Conservation (phyloP, 768 basidiomycete genomes). For the Tylopilus felleus region DNA sequence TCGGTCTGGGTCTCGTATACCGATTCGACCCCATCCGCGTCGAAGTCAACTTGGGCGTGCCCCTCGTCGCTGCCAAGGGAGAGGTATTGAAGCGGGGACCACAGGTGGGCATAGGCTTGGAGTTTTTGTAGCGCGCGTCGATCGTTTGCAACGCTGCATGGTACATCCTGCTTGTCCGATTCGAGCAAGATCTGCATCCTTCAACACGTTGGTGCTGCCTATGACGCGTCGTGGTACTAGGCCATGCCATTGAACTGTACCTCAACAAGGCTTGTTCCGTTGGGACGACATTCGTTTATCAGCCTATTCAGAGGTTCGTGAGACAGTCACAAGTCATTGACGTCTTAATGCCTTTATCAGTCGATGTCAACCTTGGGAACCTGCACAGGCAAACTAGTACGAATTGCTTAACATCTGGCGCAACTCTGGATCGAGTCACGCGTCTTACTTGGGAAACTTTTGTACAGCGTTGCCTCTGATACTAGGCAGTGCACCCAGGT, state of each 20-base stretch:
- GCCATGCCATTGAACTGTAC: not conserved
- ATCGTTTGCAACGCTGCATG: slow-evolving; percentile 9
- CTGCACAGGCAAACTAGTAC: not conserved
- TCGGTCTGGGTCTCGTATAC: slow-evolving; percentile 81
- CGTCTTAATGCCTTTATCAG: not conserved
- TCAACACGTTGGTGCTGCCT: no score
- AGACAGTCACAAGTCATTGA: not conserved
- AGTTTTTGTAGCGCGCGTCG: slow-evolving; percentile 52
- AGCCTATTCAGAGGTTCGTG: not conserved
- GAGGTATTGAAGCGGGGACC: slow-evolving; percentile 69
- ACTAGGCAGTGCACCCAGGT: not conserved
- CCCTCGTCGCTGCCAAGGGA: slow-evolving; percentile 63
- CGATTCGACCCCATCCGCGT: slow-evolving; percentile 79
- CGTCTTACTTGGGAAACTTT: not conserved
- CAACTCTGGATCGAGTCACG: not conserved
- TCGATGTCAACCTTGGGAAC: not conserved
- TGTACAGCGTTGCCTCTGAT: not conserved
- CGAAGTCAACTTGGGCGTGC: slow-evolving; percentile 86
- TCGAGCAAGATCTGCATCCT: no score
- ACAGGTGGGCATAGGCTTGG: slow-evolving; percentile 78
- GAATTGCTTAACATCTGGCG: not conserved
- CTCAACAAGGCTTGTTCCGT: not conserved
- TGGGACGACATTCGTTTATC: not conserved
- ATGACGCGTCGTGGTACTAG: no score
- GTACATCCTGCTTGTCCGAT: not conserved